Evolutionary conservation across 805 yeast genomes (phyloP).

Genomic region (Candida chilensis): DNA sequence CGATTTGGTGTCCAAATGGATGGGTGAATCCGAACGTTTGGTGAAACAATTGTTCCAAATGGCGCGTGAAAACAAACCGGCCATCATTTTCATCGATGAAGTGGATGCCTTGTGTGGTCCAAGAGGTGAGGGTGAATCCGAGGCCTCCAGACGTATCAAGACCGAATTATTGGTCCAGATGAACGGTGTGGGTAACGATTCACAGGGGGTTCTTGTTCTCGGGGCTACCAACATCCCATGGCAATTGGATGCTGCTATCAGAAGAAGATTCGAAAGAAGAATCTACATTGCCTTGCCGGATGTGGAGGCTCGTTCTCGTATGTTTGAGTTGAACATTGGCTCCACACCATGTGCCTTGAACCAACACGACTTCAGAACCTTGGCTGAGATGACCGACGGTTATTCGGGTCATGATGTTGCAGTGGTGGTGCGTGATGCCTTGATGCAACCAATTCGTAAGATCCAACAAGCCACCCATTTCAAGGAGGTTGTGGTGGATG

Average conservation of each 20-base stretch:
- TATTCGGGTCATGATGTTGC: constrained; percentile 97
- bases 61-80: constrained; percentile 95
- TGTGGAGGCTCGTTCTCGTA: constrained; percentile 79
- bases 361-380: constrained; percentile 60
- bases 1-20: constrained; percentile 96
- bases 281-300: constrained; percentile 95
- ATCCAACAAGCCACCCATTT: constrained; percentile 96
- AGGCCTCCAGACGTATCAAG: constrained; percentile 91
- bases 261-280: constrained; percentile 93
- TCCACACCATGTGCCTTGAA: constrained; percentile 76
- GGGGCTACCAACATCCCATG: constrained; percentile 99
- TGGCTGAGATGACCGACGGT: constrained; percentile 94
- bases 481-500: constrained; percentile 45
- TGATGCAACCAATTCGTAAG: constrained; percentile 96
- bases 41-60: constrained; percentile 90
- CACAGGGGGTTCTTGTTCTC: constrained; percentile 83
- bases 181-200: constrained; percentile 98
- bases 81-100: constrained; percentile 94
- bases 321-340: constrained; percentile 93
- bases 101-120: constrained; percentile 98
- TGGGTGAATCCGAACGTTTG: constrained; percentile 96
- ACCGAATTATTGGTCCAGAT: constrained; percentile 94
- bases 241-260: constrained; percentile 96
- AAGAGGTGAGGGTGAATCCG: constrained; percentile 96
- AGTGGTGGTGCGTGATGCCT: constrained; percentile 92